Conservation (phyloP, 2,329 filamentous ascomycete genomes). For the Sodiomyces alkalinus region DNA sequence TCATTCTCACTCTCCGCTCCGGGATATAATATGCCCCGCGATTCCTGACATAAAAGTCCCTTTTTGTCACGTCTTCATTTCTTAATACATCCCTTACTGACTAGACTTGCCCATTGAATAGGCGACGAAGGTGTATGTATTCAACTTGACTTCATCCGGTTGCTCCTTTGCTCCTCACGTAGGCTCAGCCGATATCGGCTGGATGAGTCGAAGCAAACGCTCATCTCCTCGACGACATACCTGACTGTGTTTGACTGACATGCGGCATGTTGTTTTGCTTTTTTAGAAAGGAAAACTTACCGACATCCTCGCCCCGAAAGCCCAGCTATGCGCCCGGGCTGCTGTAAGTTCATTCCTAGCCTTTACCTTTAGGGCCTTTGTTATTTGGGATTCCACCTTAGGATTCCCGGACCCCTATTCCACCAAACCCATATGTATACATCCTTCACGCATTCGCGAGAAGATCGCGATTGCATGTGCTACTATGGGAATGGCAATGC, state of each 20-base stretch:
- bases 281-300: slow-evolving; percentile 2
- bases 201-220: not conserved
- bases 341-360: not conserved
- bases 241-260: not conserved
- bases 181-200: not conserved
- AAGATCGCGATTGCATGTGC: not conserved
- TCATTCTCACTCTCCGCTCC: not conserved
- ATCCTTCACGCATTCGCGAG: not conserved
- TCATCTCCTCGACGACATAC: not conserved
- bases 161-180: not conserved
- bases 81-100: too few species aligned
- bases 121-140: not conserved
- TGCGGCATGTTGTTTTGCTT: not conserved
- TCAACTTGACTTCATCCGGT: not conserved
- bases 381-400: not conserved
- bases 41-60: too few species aligned
- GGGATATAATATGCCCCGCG: not conserved
- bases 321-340: not conserved
- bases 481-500: not conserved
- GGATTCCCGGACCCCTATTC: not conserved
- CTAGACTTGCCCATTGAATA: not conserved
- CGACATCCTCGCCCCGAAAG: slow-evolving; percentile 1
- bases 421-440: not conserved
- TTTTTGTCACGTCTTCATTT: too few species aligned
- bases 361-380: not conserved